Evolutionary conservation across 176 grass and related monocot genomes (phyloP), one percentile per base, ranked within the genome.

Genomic region (Phoenix dactylifera): DNA sequence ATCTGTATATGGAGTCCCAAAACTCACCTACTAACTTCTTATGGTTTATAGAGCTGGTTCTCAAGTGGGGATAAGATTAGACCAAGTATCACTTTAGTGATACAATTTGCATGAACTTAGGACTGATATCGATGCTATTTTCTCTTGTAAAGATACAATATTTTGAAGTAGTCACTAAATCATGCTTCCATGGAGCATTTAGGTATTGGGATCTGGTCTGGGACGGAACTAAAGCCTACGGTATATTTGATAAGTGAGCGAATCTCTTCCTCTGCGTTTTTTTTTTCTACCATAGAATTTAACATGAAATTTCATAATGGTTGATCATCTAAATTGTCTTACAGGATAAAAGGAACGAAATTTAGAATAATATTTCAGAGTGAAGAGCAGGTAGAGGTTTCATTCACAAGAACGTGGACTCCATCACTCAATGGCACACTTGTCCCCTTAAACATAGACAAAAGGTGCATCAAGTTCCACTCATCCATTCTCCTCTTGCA

Each of bases 131-230:
- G 35, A 12, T 44, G 35, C 10, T 44, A 44, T 44, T 12, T 10
- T 44, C 1, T 14, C 35, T 44, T 44, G 1, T 44, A 14, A 44
- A 12, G 32, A 35, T 35, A 35, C 7, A 28, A 28, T 35, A 35
- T 12, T 44, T 44, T 44, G 3, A 44, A 12, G 35, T 44, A 14
- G 7, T 44, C 10, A 2, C 35, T 44, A 44, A 44, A 14, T 0
- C 35, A 12, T 44, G 10, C 7, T 44, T 44, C 35, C 35, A 44
- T 3, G 12, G 7, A 44, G 9, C 35, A 44, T 64, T 63, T 81
- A 93, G 89, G 74, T 87, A 93, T 15, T 93, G 84, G 89, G 66
- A 93, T 28, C 7, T 87, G 49, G 50, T 63, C 4, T 93, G 89
- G 89, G 79, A 54, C 65, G 54, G 22, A 5, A 77, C 74, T 1